Evolutionary conservation across 306 rosid genomes (phyloP), one percentile per base, ranked within the genome.

Genomic region (Gastrolobium bilobum): DNA sequence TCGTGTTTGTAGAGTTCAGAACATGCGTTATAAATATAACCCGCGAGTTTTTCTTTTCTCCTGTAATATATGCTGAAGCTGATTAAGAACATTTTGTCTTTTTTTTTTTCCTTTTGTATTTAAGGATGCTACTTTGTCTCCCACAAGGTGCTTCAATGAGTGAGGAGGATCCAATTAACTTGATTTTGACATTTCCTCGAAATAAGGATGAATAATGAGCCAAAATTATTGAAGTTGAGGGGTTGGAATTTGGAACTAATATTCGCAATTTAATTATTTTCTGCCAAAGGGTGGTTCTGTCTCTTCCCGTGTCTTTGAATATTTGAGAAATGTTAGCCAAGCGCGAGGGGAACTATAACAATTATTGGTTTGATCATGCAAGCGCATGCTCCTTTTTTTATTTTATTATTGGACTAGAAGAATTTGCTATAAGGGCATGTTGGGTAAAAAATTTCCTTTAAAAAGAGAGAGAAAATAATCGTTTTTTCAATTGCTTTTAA

Each of bases 1-100:
- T 52, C 8, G 76, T 74, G 87, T 52, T 68, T 75, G 81, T 79
- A 79, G 84, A 75, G 81, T 68, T 83, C 68, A 68, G 69, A 73
- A 58, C 62, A 57, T 40, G 51, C 72, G 50, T 83, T 79, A 72
- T 60, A 20, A 76, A 43, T 69, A 70, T 79, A 79, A 74, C 73
- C 63, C 7, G 59, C 62, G 61, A 73, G 74, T 44, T 81, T 75
- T 26, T 67, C 7, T 47, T 62, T 77, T 79, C 48, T 53, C 64
- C 6, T 79, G 84, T 84, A 75, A 79, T 53, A 79, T 68, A 79
- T 74, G 75, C 65, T 60, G 58, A 73, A 42, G 56, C 48, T 77
- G 69, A 78, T 65, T 44, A 20, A 37, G 71, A 73, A 48, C 65
- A 39, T 11, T 39, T 53, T 13, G 7, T 37, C n/a, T n/a, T n/a